These are phyloP conservation scores for Nothophytophthora sp. DNA, from an alignment of 352 stramenopile genomes.

Conservation along the genomic window DNA sequence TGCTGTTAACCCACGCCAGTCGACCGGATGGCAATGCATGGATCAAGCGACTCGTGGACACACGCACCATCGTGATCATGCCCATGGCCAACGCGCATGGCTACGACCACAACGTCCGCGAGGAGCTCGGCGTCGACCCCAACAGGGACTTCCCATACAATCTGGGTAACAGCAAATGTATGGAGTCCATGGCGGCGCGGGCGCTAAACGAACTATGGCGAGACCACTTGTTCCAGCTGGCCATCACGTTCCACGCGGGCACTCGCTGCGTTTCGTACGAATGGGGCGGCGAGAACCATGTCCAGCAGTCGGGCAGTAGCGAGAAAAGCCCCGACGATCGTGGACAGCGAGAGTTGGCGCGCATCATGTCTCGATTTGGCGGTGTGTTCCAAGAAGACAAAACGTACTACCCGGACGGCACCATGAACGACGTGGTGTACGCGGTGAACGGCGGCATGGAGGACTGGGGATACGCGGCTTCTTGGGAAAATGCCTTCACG, in stretches of 20 bases:
- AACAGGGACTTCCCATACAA: conserved; percentile 98
- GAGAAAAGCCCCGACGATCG: conserved; percentile 56
- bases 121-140: conserved; percentile 89
- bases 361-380: conserved; percentile 66
- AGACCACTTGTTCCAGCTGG: conserved; percentile 95
- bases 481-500: conserved; percentile 70
- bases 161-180: conserved; percentile 70
- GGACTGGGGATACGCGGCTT: conserved; percentile 94
- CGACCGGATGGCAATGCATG: conserved; percentile 47
- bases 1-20: conserved; percentile 60
- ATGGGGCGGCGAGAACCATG: conserved; percentile 93
- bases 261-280: conserved; percentile 96
- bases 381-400: conserved; percentile 63
- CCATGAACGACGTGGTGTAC: conserved; percentile 97
- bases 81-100: conserved; percentile 94
- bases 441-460: conserved; percentile 95
- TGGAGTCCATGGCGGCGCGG: conserved; percentile 93
- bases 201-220: conserved; percentile 96
- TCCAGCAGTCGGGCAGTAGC: conserved; percentile 41
- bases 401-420: conserved; percentile 60
- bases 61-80: conserved; percentile 72
- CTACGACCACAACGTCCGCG: conserved; percentile 80
- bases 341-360: conserved; percentile 49
- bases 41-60: conserved; percentile 82
- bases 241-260: conserved; percentile 97